Conservation (phyloP, 2,329 filamentous ascomycete genomes). For the Amylocarpus encephaloides region DNA sequence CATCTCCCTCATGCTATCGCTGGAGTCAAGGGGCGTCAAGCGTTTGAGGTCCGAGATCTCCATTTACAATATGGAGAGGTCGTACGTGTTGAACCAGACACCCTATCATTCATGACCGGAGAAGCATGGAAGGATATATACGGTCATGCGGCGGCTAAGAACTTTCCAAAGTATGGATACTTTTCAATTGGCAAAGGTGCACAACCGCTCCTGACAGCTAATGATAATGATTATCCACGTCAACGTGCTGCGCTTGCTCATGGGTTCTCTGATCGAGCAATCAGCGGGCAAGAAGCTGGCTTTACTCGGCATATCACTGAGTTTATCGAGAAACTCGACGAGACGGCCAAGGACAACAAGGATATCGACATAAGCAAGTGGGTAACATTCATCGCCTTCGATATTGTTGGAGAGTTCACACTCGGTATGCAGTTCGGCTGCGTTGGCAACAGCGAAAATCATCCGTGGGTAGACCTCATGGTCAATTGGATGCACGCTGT, state of each 20-base stretch:
- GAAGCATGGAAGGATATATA: slow-evolving; percentile 27
- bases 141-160: slow-evolving; percentile 2
- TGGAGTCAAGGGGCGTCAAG: slow-evolving; percentile 31
- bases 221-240: slow-evolving; percentile 7
- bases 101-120: slow-evolving; percentile 29
- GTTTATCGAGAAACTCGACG: slow-evolving; percentile 25
- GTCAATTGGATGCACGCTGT: background rate
- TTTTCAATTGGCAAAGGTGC: background rate
- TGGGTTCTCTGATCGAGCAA: slow-evolving; percentile 31
- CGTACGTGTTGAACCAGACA: slow-evolving; percentile 41
- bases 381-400: background rate
- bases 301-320: slow-evolving; percentile 36
- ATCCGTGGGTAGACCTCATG: slow-evolving; percentile 22
- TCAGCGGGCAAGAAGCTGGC: slow-evolving; percentile 32
- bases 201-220: background rate
- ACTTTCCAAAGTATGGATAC: slow-evolving; percentile 1
- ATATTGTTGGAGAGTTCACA: background rate
- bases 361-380: background rate
- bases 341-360: background rate
- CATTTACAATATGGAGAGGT: slow-evolving; percentile 38
- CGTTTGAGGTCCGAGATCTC: slow-evolving; percentile 35
- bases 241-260: slow-evolving; percentile 4
- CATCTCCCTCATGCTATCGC: slow-evolving; percentile 6
- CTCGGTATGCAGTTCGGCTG: slow-evolving; percentile 25
- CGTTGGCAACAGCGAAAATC: slow-evolving; percentile 23